Evolutionary conservation across 1,139 yeast genomes (phyloP), one percentile per base, ranked within the genome.

Genomic region (Candida labiduridarum): DNA sequence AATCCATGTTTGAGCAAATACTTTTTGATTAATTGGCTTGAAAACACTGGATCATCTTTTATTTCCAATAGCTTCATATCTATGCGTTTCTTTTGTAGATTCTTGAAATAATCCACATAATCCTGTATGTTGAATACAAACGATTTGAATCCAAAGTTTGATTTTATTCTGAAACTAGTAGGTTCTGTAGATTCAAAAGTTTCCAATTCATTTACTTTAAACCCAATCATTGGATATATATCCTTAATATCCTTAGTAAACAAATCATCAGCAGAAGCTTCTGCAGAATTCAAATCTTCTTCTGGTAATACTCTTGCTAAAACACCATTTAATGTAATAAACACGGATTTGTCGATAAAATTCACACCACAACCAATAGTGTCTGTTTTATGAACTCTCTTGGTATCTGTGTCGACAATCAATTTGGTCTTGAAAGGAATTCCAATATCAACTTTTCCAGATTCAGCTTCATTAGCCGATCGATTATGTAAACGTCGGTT

Each of bases 331-430:
- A 89, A 85, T 0, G 97, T 91, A 56, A 83, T 83, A 59, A 91
- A 92, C 2, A 90, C 76, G 0, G 83, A 71, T 43, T 81, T 79
- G 41, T 81, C 81, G 27, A 80, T 73, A 59, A 82, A 87, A 68
- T 91, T 87, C 27, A 90, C 76, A 2, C 97, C 97, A 65, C 95
- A 87, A 0, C 98, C 98, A 55, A 92, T 76, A 1, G 80, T 74
- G 65, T 91, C 97, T 19, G 76, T 65, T 44, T 60, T 68, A 53
- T 60, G 62, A 1, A 60, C 45, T 43, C 63, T 62, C 39, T 59
- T 62, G 3, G 49, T 47, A 1, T 47, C 51, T 4, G 44, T 46
- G 12, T 52, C 52, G 22, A 52, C 51, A 11, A 45, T 40, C 15
- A 56, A 42, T 43, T 60, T 56, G 0, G 75, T 69, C 36, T 68